Conservation (phyloP, 345 rosid species). For the Litchi chinensis region DNA sequence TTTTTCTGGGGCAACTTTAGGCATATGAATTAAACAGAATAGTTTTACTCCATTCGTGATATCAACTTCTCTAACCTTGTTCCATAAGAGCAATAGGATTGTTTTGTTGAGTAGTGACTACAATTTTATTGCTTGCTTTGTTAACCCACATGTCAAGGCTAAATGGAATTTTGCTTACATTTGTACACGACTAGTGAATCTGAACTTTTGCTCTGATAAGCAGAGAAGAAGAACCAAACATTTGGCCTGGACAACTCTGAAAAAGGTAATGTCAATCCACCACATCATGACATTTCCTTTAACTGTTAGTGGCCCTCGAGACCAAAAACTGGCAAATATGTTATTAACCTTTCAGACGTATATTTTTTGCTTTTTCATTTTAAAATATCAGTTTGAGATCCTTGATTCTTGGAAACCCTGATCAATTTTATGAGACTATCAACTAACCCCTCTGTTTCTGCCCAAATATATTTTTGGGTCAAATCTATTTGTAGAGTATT, state of each 20-base stretch:
- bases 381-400: not conserved
- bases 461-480: not conserved
- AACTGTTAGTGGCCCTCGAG: not conserved
- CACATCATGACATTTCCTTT: not conserved
- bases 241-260: not conserved
- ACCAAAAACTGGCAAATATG: not conserved
- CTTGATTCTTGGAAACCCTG: not conserved
- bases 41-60: not conserved
- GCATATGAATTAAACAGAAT: not conserved
- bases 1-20: not conserved
- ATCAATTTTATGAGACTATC: not conserved
- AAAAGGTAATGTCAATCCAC: not conserved
- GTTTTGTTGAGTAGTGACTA: not conserved
- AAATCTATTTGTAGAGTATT: not conserved
- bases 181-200: not conserved
- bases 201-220: not conserved
- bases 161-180: not conserved
- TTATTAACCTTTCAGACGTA: not conserved
- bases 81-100: not conserved
- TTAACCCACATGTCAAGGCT: not conserved
- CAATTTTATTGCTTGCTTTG: not conserved
- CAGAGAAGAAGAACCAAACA: conserved; percentile 8
- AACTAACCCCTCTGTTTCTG: not conserved
- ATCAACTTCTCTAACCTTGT: not conserved
- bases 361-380: no score